phyloP scores from a whole-genome alignment of 208 protist genomes.

The Entamoeba dispar region DNA sequence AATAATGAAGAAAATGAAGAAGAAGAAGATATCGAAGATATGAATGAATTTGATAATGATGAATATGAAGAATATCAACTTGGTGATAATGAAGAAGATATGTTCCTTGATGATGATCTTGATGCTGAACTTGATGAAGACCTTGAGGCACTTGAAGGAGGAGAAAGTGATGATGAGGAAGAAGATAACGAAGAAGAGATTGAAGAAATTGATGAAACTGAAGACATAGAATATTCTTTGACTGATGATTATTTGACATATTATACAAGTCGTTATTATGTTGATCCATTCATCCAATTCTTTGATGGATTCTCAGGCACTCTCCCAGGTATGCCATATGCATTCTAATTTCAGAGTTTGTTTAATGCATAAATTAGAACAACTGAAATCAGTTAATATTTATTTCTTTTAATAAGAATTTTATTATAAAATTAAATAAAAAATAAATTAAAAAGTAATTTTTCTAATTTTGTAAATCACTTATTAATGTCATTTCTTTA shows the following conservation, averaged over 20 bases:
- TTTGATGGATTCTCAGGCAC: not conserved
- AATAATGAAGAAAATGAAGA: constrained; percentile 9
- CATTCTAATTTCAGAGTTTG: not conserved
- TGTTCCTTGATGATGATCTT: not conserved
- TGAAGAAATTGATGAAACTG: constrained; percentile 19
- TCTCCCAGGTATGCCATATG: not conserved
- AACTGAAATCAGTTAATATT: too few relatives aligned
- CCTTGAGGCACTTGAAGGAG: not conserved
- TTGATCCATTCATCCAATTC: not conserved
- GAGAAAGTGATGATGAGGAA: not conserved
- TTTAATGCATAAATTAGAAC: too few relatives aligned
- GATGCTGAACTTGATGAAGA: not conserved
- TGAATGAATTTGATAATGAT: constrained; percentile 6
- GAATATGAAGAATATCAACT: constrained; percentile 23
- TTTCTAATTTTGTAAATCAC: too few relatives aligned
- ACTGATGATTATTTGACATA: not conserved
- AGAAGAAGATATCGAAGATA: not conserved
- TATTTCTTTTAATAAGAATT: too few relatives aligned
- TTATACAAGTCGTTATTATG: not conserved
- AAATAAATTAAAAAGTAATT: too few relatives aligned
- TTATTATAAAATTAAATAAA: too few relatives aligned
- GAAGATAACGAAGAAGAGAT: constrained; percentile 11
- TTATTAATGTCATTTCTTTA: too few relatives aligned
- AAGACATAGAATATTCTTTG: constrained; percentile 11
- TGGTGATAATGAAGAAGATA: constrained; percentile 19